Evolutionary conservation across 2,329 filamentous ascomycete genomes (phyloP).

Genomic region (Claviceps africana): DNA sequence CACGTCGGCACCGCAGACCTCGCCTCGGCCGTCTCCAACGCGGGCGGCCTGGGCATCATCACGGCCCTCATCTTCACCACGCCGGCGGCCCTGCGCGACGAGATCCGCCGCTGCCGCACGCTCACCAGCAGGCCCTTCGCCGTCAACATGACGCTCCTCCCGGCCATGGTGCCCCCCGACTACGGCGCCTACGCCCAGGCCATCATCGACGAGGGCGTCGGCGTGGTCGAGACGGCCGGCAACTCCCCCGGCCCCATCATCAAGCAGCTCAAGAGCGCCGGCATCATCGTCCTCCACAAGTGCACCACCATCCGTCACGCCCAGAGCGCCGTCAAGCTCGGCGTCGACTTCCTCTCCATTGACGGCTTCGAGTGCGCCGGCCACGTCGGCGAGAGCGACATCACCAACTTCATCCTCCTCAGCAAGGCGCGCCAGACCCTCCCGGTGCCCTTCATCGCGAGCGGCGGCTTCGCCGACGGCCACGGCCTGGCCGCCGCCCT

Average conservation of each 20-base stretch:
- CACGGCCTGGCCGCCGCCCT: constrained; percentile 84
- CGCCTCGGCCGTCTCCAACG: constrained; percentile 62
- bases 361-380: constrained; percentile 96
- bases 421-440: constrained; percentile 73
- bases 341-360: constrained; percentile 91
- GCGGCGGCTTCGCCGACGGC: constrained; percentile 89
- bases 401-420: constrained; percentile 81
- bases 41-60: constrained; percentile 70
- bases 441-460: constrained; percentile 83
- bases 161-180: constrained; percentile 77
- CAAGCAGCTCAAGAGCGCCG: constrained; percentile 67
- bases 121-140: constrained; percentile 73
- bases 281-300: constrained; percentile 79
- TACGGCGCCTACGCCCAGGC: constrained; percentile 85
- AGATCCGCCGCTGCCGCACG: constrained; percentile 74
- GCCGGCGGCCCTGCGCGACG: constrained; percentile 79
- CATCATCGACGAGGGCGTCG: constrained; percentile 83
- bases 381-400: constrained; percentile 76
- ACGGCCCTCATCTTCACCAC: constrained; percentile 86
- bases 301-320: constrained; percentile 95
- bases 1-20: constrained; percentile 72
- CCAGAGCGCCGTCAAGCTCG: constrained; percentile 78
- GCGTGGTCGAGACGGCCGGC: constrained; percentile 83
- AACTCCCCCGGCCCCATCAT: constrained; percentile 86
- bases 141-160: constrained; percentile 90